Conservation (phyloP, 2,329 filamentous ascomycete genomes). For the Ceratocystis albifundus region DNA sequence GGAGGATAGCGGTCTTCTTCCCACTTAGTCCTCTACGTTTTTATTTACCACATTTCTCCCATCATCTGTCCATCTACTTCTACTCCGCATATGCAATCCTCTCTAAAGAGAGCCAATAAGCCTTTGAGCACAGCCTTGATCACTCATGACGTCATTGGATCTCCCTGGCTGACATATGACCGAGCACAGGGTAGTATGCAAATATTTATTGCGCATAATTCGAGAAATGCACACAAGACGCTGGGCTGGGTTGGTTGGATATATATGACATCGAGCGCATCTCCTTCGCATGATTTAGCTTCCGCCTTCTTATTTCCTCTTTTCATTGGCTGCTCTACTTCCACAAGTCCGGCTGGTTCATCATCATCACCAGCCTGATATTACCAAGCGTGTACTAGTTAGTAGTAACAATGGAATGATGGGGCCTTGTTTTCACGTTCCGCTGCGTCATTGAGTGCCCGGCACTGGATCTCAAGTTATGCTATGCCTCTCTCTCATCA, state of each 20-base stretch:
- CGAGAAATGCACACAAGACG: neutral
- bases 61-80: too few species aligned
- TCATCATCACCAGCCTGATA: neutral
- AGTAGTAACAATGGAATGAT: too few species aligned
- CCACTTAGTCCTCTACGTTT: neutral
- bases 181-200: neutral
- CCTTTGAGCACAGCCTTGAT: neutral
- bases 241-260: neutral
- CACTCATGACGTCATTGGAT: neutral
- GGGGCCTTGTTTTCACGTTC: neutral
- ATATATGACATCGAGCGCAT: neutral
- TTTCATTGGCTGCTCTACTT: neutral
- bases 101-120: neutral
- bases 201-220: neutral
- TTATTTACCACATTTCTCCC: neutral
- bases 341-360: neutral
- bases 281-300: neutral
- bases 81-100: neutral
- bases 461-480: too few species aligned
- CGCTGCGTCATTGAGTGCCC: neutral
- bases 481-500: too few species aligned
- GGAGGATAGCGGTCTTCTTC: too few species aligned
- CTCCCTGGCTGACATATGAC: neutral
- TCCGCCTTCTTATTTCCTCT: neutral
- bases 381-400: neutral